Evolutionary conservation across 306 rosid species (phyloP), one percentile per base, ranked within the genome.

Genomic region (Cucumis hystrix): DNA sequence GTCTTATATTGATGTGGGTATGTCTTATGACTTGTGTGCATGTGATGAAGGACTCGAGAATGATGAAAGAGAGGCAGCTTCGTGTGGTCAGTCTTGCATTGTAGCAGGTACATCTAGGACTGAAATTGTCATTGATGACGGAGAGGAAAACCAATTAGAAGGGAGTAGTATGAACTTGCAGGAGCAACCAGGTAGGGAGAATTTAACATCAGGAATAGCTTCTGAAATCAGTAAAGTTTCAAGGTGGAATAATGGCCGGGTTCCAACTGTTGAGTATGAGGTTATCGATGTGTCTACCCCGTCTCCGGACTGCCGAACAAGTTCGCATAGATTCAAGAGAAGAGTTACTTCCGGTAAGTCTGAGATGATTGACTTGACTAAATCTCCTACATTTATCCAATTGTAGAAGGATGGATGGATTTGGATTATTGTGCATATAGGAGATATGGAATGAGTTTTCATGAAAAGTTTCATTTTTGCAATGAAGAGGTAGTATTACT

Each of bases 241-340:
- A 14, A 73, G 76, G 13, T 76, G 76, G 41, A 79, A 55, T 60
- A 51, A 52, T 62, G 13, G 52, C 37, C 5, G 4, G 49, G 57
- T 77, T 77, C 87, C 87, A 70, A 84, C 88, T 25, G 65, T 61
- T 68, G 88, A 82, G 60, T 87, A 83, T 49, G 99, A 91, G 76
- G 73, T 95, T 54, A 85, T 95, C 43, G 97, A 95, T 82, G 57
- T 95, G 85, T 83, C 88, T 45, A 90, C 96, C 9, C 98, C 98
- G 65, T 84, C 98, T 56, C 91, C 98, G 7, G 65, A 81, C 61
- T 83, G 92, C 81, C 82, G 91, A 86, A 79, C 58, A 5, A 61
- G 86, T 81, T 69, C 84, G 33, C 80, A 71, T 2, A 81, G 85
- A 35, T 83, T 83, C 83, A 93, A 83, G 83, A 87, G 95, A 76